phyloP scores from a whole-genome alignment of 208 protist genomes.

The Trypanosoma theileri region DNA sequence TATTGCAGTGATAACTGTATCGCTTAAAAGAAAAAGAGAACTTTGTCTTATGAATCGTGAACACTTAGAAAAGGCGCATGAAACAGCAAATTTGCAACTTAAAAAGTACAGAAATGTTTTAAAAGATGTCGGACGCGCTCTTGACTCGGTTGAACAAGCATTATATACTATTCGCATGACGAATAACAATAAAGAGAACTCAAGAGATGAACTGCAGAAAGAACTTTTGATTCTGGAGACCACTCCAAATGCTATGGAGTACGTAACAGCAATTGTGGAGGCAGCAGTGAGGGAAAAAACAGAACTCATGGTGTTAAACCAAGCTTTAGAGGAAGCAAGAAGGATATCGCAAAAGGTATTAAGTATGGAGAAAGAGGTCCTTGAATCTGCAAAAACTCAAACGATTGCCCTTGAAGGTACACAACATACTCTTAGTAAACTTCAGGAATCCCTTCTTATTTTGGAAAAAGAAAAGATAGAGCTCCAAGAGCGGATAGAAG shows the following conservation, averaged over 20 bases:
- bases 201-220: not conserved
- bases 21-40: constrained; percentile 9
- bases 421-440: not conserved
- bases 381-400: not conserved
- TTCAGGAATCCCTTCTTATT: not conserved
- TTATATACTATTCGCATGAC: not conserved
- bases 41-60: constrained; percentile 14
- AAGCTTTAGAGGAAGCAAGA: constrained; percentile 4
- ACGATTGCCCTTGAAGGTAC: constrained; percentile 5
- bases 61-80: constrained; percentile 9
- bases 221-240: not conserved
- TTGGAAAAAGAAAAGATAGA: constrained; percentile 19
- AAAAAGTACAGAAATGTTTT: constrained; percentile 6
- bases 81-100: constrained; percentile 5
- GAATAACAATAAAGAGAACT: not conserved
- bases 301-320: constrained; percentile 9
- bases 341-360: not conserved
- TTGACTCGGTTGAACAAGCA: constrained; percentile 7
- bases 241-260: not conserved
- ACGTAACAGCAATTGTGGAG: not conserved
- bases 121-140: constrained; percentile 7
- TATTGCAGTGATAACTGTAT: constrained; percentile 9
- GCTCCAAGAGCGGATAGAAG: constrained; percentile 10
- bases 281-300: not conserved
- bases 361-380: constrained; percentile 5